These are phyloP conservation scores for Podosphaera aphanis DNA, from an alignment of 2,329 filamentous ascomycete genomes.

Conservation along the genomic window DNA sequence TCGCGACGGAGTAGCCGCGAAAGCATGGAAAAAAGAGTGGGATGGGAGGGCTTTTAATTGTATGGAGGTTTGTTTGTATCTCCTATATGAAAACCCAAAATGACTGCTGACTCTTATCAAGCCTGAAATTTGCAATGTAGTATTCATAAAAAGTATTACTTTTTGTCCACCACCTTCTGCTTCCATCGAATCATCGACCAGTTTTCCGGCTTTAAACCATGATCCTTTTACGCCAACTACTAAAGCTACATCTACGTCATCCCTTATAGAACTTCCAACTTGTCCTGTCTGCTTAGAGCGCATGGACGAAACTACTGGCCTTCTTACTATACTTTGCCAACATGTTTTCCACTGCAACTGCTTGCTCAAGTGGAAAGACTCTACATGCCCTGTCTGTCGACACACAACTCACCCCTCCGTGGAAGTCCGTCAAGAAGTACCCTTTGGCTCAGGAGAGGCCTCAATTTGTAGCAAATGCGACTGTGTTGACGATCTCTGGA, in stretches of 20 bases:
- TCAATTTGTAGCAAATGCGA: conserved; percentile 61
- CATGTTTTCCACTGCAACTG: conserved; percentile 96
- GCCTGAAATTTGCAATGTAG: conserved; percentile 85
- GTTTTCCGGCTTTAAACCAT: conserved; percentile 33
- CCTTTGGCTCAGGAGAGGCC: conserved; percentile 40
- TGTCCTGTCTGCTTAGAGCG: conserved; percentile 91
- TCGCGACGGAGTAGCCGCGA: conserved; percentile 47
- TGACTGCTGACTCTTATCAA: conserved; percentile 17
- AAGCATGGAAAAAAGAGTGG: conserved; percentile 62
- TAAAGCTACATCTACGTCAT: conserved; percentile 43
- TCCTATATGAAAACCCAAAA: background rate
- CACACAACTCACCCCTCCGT: conserved; percentile 41
- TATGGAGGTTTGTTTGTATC: conserved; percentile 44
- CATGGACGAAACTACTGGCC: conserved; percentile 91
- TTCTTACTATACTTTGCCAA: conserved; percentile 89
- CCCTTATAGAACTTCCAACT: conserved; percentile 74
- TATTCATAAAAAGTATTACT: conserved; percentile 80
- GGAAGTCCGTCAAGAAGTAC: conserved; percentile 24
- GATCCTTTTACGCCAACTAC: conserved; percentile 32
- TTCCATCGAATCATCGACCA: conserved; percentile 36
- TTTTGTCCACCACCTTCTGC: conserved; percentile 42
- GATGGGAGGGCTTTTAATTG: conserved; percentile 85
- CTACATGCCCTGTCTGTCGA: conserved; percentile 80
- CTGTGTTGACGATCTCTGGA: conserved; percentile 66
- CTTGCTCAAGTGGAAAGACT: conserved; percentile 85